A percentile compares a stretch with the other conserved stretches of the same genome.
These are phyloP conservation scores for Ophiostoma ips DNA, from an alignment of 2,329 filamentous ascomycete species.

Conservation along the genomic window DNA sequence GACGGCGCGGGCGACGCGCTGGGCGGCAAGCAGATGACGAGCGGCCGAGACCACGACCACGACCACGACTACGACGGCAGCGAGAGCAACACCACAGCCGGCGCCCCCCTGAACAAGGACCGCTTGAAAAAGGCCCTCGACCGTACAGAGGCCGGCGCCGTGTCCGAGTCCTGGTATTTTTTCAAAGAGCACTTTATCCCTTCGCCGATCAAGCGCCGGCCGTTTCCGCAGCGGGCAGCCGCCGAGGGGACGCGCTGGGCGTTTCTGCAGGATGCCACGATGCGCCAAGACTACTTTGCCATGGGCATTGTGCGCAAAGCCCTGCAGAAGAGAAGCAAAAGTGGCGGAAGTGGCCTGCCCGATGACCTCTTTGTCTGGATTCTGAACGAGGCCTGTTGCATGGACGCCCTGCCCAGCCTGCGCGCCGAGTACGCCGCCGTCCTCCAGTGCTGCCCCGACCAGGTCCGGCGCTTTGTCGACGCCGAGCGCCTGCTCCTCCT, in stretches of 20 bases:
- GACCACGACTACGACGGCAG: constrained; percentile 17
- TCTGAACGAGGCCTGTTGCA: constrained; percentile 37
- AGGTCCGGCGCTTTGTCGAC: constrained; percentile 29
- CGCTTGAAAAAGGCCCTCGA: constrained; percentile 33
- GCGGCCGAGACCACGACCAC: not conserved
- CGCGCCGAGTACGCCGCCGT: constrained; percentile 48
- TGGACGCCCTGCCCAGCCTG: constrained; percentile 38
- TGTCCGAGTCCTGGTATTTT: constrained; percentile 34
- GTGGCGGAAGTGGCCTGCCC: constrained; percentile 28
- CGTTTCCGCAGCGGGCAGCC: constrained; percentile 26
- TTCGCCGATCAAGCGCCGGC: constrained; percentile 12
- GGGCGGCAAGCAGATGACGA: not conserved
- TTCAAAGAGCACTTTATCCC: constrained; percentile 26
- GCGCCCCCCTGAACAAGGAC: constrained; percentile 20
- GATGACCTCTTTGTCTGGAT: constrained; percentile 56
- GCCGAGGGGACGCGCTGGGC: constrained; percentile 28
- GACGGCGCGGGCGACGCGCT: not conserved
- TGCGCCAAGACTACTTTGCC: constrained; percentile 44
- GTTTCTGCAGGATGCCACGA: constrained; percentile 32
- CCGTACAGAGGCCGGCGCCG: constrained; percentile 28
- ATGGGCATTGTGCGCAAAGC: constrained; percentile 48
- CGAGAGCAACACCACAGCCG: constrained; percentile 6
- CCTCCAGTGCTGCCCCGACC: constrained; percentile 25
- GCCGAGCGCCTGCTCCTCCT: constrained; percentile 33
- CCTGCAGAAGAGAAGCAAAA: constrained; percentile 16